Evolutionary conservation across 2,329 filamentous ascomycete genomes (phyloP), one percentile per base, ranked within the genome.

Genomic region (Chrysosphaeria jannelii): DNA sequence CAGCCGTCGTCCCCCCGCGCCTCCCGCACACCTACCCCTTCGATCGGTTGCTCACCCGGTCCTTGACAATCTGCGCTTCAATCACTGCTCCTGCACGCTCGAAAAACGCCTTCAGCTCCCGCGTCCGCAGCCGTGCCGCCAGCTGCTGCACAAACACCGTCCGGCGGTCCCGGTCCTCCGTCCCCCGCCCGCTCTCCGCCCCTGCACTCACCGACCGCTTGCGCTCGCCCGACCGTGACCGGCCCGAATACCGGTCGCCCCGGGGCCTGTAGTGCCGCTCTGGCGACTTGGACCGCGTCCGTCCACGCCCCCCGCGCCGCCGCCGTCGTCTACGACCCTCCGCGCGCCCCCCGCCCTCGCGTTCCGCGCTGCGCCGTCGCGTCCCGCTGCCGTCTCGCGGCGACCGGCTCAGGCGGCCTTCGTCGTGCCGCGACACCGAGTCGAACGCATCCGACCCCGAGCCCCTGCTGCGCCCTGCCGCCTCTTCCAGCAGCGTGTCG

Each of bases 61-160:
- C 85, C 47, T 93, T 93, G 25, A 97, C 85, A 26, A 97, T 97
- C 50, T 93, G 85, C 23, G 85, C 85, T 44, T 93, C 85, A 36
- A 85, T 88, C 26, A 97, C 85, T 19, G 74, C 67, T 31, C 85
- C 85, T 36, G 85, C 71, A 46, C 81, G 79, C 43, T 90, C 76
- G 39, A 97, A 97, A 44, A 97, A 97, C 30, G 67, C 61, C 44
- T 88, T 81, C 31, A 97, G 56, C 44, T 93, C 78, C 39, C 76
- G 78, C 26, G 75, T 90, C 35, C 81, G 68, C 33, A 93, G 58
- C 39, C 85, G 74, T 34, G 79, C 79, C 34, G 85, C 85, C 40
- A 97, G 69, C 48, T 97, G 85, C 52, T 97, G 85, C 26, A 97
- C 85, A 42, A 97, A 97, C 28, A 97, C 76, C 28, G 88, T 97